These are phyloP conservation scores for Solanum appendiculatum DNA, from an alignment of 257 asterid genomes.

Conservation along the genomic window DNA sequence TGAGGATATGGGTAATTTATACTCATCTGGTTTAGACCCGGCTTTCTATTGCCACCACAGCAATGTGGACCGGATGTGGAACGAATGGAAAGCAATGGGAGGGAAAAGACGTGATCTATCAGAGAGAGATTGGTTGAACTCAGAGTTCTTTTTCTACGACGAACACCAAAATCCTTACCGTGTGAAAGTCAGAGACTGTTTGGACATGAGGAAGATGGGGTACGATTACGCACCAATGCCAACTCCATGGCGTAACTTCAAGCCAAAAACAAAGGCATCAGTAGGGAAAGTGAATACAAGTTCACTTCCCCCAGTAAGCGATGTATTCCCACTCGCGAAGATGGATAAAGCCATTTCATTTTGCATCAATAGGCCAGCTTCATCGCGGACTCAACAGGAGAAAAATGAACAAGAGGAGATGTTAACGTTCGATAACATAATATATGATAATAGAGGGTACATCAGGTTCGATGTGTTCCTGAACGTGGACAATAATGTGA, in stretches of 20 bases:
- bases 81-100: background rate
- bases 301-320: background rate
- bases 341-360: conserved; percentile 15
- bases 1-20: conserved; percentile 8
- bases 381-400: background rate
- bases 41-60: conserved; percentile 9
- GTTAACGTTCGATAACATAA: conserved; percentile 15
- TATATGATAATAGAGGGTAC: conserved; percentile 12
- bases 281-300: background rate
- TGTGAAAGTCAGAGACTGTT: conserved; percentile 24
- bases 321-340: conserved; percentile 23
- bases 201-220: conserved; percentile 23
- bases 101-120: conserved; percentile 7
- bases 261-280: conserved; percentile 10
- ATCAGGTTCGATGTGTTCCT: conserved; percentile 41
- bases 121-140: conserved; percentile 22
- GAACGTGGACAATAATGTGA: conserved; percentile 39
- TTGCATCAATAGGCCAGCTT: conserved; percentile 15
- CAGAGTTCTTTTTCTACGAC: conserved; percentile 44
- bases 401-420: conserved; percentile 31
- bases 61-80: conserved; percentile 2
- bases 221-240: conserved; percentile 25
- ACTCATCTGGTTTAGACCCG: conserved; percentile 1
- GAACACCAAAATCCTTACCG: conserved; percentile 33
- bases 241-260: conserved; percentile 35